A percentile compares a stretch with the other conserved stretches of the same genome.
These are phyloP conservation scores for Heritiera fomes DNA, from an alignment of 345 rosid genomes.

Conservation along the genomic window DNA sequence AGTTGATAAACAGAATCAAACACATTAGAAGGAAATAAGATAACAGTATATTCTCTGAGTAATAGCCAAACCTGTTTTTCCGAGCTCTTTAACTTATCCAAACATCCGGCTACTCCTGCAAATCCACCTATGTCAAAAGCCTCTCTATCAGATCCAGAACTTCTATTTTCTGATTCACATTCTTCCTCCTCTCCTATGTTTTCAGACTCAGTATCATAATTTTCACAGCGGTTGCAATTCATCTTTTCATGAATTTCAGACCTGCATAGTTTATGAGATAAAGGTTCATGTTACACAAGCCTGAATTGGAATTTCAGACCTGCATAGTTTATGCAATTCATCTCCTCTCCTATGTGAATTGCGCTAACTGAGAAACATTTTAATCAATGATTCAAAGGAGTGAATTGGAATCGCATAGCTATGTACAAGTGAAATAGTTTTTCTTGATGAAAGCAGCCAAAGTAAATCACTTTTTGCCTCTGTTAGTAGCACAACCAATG, in stretches of 20 bases:
- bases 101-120: slow-evolving; percentile 74
- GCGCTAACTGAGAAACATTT: background rate
- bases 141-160: slow-evolving; percentile 37
- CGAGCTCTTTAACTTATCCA: slow-evolving; percentile 63
- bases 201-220: background rate
- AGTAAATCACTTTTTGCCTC: background rate
- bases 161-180: slow-evolving; percentile 30
- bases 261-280: slow-evolving; percentile 4
- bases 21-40: background rate
- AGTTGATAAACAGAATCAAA: slow-evolving; percentile 18
- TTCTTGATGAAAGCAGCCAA: background rate
- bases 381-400: background rate
- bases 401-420: background rate
- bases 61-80: slow-evolving; percentile 69
- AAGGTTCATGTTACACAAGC: background rate
- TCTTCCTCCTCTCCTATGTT: slow-evolving; percentile 32
- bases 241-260: slow-evolving; percentile 22
- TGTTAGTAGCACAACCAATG: background rate
- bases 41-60: background rate
- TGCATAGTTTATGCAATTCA: too few relatives aligned
- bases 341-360: background rate
- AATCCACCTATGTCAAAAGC: slow-evolving; percentile 74
- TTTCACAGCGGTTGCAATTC: slow-evolving; percentile 11
- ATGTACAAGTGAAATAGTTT: background rate
- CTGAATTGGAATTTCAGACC: background rate